phyloP scores from a whole-genome alignment of 768 basidiomycete species.

The Xerocomellus dryophilus region DNA sequence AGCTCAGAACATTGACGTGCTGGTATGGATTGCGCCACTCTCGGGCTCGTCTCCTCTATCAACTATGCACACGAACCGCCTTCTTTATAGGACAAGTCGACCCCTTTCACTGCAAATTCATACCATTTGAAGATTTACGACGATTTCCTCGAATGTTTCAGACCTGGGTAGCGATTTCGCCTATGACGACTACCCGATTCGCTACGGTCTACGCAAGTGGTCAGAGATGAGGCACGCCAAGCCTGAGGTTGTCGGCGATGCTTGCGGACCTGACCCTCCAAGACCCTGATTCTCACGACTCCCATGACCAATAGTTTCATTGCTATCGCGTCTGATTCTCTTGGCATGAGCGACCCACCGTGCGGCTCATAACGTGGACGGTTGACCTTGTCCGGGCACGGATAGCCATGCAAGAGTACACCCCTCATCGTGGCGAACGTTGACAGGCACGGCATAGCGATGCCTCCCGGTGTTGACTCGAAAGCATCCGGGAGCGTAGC shows the following conservation, averaged over 20 bases:
- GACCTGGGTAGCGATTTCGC: no score
- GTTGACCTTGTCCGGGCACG: background rate
- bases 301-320: background rate
- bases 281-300: background rate
- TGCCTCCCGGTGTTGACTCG: background rate
- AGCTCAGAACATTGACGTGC: no score
- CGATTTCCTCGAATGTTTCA: background rate
- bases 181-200: background rate
- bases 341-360: background rate
- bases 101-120: background rate
- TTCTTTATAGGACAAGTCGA: background rate
- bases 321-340: background rate
- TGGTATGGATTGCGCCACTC: no score
- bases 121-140: no score
- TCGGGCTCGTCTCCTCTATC: no score
- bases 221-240: conserved; percentile 31
- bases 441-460: background rate
- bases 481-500: background rate
- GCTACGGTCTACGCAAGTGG: conserved; percentile 17
- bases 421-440: background rate
- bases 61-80: background rate
- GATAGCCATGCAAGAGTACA: background rate
- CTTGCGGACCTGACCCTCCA: background rate
- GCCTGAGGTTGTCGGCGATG: background rate
- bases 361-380: background rate